phyloP scores from a whole-genome alignment of 495 filamentous ascomycete species.

The Penicillium ochrochloron region DNA sequence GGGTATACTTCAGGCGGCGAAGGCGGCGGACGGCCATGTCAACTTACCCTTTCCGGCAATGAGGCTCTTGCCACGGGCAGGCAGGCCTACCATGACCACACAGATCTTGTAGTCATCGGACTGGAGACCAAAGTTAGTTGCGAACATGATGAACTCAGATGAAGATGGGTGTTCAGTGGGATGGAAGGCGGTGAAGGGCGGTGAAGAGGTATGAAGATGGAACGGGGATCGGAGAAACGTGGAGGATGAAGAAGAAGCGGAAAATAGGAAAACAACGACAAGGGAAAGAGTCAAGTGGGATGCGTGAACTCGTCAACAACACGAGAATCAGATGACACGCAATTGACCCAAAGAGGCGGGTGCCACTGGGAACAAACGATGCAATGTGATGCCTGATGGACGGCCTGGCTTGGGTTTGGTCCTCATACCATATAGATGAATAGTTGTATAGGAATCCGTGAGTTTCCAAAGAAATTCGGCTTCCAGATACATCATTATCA shows the following conservation, averaged over 20 bases:
- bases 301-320: not conserved
- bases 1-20: not conserved
- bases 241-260: not conserved
- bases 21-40: constrained; percentile 17
- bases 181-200: not conserved
- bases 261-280: not conserved
- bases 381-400: not conserved
- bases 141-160: constrained; percentile 12
- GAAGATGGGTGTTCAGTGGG: not conserved
- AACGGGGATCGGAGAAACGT: not conserved
- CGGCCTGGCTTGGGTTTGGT: not conserved
- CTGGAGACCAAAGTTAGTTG: constrained; percentile 53
- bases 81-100: constrained; percentile 98
- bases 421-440: not conserved
- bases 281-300: not conserved
- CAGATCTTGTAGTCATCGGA: constrained; percentile 94
- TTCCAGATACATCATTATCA: not conserved
- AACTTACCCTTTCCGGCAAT: constrained; percentile 90
- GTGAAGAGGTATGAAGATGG: not conserved
- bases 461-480: not conserved
- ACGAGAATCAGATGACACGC: not conserved
- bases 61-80: constrained; percentile 92
- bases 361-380: not conserved
- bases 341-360: not conserved
- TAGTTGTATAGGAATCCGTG: not conserved